phyloP scores from a whole-genome alignment of 805 yeast genomes.

The Ogataea nonfermentans region DNA sequence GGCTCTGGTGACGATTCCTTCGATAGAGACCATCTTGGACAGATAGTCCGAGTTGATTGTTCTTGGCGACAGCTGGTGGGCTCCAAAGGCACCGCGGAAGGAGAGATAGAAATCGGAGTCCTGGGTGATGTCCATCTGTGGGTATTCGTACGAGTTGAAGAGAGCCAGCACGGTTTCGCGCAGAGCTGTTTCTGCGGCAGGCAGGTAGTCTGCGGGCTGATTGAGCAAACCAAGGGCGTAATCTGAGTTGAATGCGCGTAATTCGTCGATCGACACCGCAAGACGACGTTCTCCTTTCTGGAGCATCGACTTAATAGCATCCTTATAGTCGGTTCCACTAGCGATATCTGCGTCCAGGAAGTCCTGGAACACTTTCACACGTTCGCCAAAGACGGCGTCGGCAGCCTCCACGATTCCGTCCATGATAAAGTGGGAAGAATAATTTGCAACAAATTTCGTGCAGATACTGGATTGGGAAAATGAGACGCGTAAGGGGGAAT shows the following conservation, averaged over 20 bases:
- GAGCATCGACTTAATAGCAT: slow-evolving; percentile 70
- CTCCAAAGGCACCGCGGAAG: slow-evolving; percentile 89
- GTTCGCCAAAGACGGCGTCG: slow-evolving; percentile 60
- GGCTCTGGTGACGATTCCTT: slow-evolving; percentile 93
- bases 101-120: slow-evolving; percentile 70
- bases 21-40: slow-evolving; percentile 81
- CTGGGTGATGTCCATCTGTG: slow-evolving; percentile 51
- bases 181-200: slow-evolving; percentile 86
- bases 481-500: slow-evolving; percentile 9
- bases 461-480: slow-evolving; percentile 9
- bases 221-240: slow-evolving; percentile 75
- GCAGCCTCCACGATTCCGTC: slow-evolving; percentile 29
- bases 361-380: slow-evolving; percentile 86
- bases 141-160: slow-evolving; percentile 58
- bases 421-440: slow-evolving; percentile 18
- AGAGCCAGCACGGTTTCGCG: slow-evolving; percentile 75
- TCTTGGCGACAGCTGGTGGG: slow-evolving; percentile 83
- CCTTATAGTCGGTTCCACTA: slow-evolving; percentile 59
- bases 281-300: slow-evolving; percentile 64
- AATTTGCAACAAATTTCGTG: slow-evolving; percentile 7
- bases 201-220: slow-evolving; percentile 79
- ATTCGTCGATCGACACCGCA: slow-evolving; percentile 76
- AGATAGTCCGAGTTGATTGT: slow-evolving; percentile 74
- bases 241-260: slow-evolving; percentile 73
- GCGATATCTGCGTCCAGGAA: slow-evolving; percentile 57